Evolutionary conservation across 345 rosid genomes (phyloP).

Genomic region (Eucalyptus pumila): DNA sequence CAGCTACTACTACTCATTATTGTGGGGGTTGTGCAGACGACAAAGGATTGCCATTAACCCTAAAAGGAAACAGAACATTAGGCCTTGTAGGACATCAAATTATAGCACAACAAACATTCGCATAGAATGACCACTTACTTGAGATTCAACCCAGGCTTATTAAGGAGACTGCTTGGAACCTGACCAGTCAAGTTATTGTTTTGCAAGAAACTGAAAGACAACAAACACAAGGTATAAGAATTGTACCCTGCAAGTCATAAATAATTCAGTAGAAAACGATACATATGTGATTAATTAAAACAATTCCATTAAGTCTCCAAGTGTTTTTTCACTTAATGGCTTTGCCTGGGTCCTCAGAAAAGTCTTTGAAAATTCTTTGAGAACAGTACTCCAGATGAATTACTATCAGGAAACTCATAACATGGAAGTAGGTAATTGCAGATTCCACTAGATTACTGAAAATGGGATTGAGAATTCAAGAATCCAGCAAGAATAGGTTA

Average conservation of each 20-base stretch:
- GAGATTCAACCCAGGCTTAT: conserved; percentile 38
- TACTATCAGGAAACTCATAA: background rate
- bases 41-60: conserved; percentile 37
- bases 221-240: background rate
- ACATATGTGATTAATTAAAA: background rate
- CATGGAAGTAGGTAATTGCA: background rate
- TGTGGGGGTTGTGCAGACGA: conserved; percentile 15
- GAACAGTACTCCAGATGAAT: background rate
- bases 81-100: background rate
- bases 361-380: background rate
- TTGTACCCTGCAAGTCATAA: background rate
- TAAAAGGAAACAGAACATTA: conserved; percentile 3
- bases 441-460: background rate
- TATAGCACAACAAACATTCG: background rate
- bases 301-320: background rate
- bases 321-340: background rate
- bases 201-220: conserved; percentile 56
- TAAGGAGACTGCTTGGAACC: conserved; percentile 38
- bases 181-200: conserved; percentile 82
- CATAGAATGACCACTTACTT: conserved; percentile 23
- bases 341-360: background rate
- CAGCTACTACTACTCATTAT: background rate
- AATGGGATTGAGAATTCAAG: background rate
- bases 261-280: background rate
- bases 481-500: background rate